Evolutionary conservation across 2,329 filamentous ascomycete genomes (phyloP).

Genomic region (Pleochaeta shiraiana): DNA sequence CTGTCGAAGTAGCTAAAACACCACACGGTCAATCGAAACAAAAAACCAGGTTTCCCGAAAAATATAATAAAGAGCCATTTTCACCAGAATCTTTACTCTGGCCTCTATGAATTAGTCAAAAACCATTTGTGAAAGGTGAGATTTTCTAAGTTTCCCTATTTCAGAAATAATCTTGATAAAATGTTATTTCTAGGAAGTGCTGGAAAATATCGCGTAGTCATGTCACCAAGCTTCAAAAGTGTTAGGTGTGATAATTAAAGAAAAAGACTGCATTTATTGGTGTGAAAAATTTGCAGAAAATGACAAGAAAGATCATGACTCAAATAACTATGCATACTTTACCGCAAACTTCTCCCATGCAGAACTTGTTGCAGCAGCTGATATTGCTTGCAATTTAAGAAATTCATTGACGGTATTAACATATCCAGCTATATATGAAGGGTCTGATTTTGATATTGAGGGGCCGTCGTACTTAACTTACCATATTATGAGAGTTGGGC

Average conservation of each 20-base stretch:
- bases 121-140: too few relatives aligned
- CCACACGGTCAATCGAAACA: too few relatives aligned
- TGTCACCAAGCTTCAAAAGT: background rate
- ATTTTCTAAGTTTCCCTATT: too few relatives aligned
- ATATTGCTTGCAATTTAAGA: background rate
- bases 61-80: too few relatives aligned
- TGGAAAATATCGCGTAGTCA: background rate
- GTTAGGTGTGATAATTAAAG: background rate
- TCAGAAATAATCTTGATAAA: too few relatives aligned
- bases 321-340: background rate
- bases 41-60: too few relatives aligned
- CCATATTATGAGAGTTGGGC: background rate
- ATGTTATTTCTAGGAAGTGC: background rate
- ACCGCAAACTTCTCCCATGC: background rate
- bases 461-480: background rate
- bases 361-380: background rate
- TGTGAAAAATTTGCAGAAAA: background rate
- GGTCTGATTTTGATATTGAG: background rate
- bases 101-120: too few relatives aligned
- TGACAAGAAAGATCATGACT: background rate
- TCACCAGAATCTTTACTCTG: too few relatives aligned
- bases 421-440: background rate
- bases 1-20: too few relatives aligned
- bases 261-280: background rate
- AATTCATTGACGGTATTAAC: background rate